Conservation (phyloP, 805 yeast species). For the Kurtzmaniella cleridarum region DNA sequence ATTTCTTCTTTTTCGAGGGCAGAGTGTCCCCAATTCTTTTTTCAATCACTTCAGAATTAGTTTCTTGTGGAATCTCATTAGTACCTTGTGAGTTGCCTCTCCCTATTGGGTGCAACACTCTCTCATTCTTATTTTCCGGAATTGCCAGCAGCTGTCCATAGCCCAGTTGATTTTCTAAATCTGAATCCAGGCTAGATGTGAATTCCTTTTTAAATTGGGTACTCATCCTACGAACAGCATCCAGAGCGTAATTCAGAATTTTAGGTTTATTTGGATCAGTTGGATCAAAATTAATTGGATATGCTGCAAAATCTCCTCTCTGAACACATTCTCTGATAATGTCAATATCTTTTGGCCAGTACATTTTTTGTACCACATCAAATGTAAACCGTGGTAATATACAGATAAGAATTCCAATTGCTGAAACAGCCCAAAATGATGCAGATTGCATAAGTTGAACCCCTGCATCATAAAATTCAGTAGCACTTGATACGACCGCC, state of each 20-base stretch:
- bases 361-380: slow-evolving; percentile 50
- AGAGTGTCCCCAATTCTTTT: slow-evolving; percentile 1
- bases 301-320: slow-evolving; percentile 61
- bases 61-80: neutral
- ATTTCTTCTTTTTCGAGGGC: slow-evolving; percentile 21
- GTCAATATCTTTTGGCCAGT: slow-evolving; percentile 63
- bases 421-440: slow-evolving; percentile 62
- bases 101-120: slow-evolving; percentile 17
- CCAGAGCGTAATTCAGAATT: slow-evolving; percentile 38
- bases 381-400: slow-evolving; percentile 61
- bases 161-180: neutral
- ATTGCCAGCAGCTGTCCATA: too few species aligned
- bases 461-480: slow-evolving; percentile 63
- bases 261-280: slow-evolving; percentile 66
- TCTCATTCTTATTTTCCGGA: slow-evolving; percentile 24
- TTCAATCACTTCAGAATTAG: slow-evolving; percentile 4
- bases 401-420: slow-evolving; percentile 60
- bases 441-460: slow-evolving; percentile 57
- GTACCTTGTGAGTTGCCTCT: slow-evolving; percentile 15
- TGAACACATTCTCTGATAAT: slow-evolving; percentile 66
- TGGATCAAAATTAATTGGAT: slow-evolving; percentile 69
- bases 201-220: slow-evolving; percentile 2
- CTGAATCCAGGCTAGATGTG: neutral
- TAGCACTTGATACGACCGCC: slow-evolving; percentile 40
- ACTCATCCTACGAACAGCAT: slow-evolving; percentile 13